These are phyloP conservation scores for Cladosporium velox DNA, from an alignment of 2,329 filamentous ascomycete genomes.

Conservation along the genomic window DNA sequence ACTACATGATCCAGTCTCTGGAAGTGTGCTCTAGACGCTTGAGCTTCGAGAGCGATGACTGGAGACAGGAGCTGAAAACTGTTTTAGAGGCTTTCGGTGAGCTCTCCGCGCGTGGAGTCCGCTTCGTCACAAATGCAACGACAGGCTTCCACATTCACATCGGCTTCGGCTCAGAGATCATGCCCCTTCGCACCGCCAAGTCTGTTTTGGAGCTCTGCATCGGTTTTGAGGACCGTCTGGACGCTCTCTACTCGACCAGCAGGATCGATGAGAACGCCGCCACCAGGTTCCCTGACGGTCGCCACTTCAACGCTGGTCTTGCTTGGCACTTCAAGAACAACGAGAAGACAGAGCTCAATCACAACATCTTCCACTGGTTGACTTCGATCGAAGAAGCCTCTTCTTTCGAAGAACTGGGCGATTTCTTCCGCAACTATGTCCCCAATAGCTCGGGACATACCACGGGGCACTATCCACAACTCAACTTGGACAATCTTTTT, in stretches of 20 bases:
- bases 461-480: constrained; percentile 18
- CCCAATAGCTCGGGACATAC: too few species aligned
- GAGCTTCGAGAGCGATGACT: constrained; percentile 10
- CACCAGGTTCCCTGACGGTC: background rate
- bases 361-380: constrained; percentile 26
- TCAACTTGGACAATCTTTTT: constrained; percentile 30
- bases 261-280: constrained; percentile 13
- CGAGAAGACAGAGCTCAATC: background rate
- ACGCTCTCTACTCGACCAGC: constrained; percentile 23
- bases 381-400: constrained; percentile 19
- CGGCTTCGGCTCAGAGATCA: constrained; percentile 13
- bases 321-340: constrained; percentile 20
- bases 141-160: constrained; percentile 30
- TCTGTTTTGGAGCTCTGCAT: constrained; percentile 25
- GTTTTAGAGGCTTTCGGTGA: constrained; percentile 21
- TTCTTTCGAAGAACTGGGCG: constrained; percentile 11
- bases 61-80: constrained; percentile 16
- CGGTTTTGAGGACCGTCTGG: constrained; percentile 27
- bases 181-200: constrained; percentile 26
- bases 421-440: constrained; percentile 8
- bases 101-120: constrained; percentile 17
- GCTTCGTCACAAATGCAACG: constrained; percentile 25
- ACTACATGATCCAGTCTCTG: constrained; percentile 9
- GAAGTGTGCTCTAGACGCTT: constrained; percentile 24
- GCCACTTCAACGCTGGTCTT: constrained; percentile 13